Conservation (phyloP, 2,329 filamentous ascomycete species). For the Phyllosticta paracitricarpa region DNA sequence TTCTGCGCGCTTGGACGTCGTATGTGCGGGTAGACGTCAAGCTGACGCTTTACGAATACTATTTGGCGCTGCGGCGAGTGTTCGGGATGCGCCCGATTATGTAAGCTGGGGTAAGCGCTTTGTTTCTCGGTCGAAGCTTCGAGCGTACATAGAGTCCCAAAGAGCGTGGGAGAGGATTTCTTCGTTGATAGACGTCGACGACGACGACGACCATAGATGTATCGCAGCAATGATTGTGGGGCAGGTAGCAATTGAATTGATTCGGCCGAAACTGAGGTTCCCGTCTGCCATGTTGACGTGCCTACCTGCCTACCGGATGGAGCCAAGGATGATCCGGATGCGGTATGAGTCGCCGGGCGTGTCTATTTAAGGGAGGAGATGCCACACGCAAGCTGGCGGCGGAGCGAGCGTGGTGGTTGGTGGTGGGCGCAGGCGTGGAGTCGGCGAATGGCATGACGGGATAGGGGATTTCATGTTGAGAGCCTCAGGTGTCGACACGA, state of each 20-base stretch:
- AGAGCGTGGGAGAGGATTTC: background rate
- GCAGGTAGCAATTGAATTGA: background rate
- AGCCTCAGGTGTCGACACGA: background rate
- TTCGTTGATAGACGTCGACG: background rate
- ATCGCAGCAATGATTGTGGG: background rate
- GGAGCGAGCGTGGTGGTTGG: background rate
- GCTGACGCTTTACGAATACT: conserved; percentile 48
- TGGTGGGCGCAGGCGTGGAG: background rate
- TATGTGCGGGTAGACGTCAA: conserved; percentile 49
- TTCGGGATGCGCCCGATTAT: conserved; percentile 33
- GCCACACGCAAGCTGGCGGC: background rate
- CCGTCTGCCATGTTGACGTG: background rate
- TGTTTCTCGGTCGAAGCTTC: background rate
- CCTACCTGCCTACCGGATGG: background rate
- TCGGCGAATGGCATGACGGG: background rate
- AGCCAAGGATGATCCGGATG: background rate
- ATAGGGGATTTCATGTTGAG: background rate
- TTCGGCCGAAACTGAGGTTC: background rate
- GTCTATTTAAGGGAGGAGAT: background rate
- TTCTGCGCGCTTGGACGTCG: conserved; percentile 42
- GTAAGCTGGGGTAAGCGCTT: background rate
- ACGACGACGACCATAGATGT: background rate
- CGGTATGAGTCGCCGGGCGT: background rate
- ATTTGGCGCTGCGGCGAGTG: conserved; percentile 41
- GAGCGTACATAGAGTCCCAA: background rate